Evolutionary conservation across 1,284 basidiomycete genomes (phyloP).

Genomic region (Malassezia nana): DNA sequence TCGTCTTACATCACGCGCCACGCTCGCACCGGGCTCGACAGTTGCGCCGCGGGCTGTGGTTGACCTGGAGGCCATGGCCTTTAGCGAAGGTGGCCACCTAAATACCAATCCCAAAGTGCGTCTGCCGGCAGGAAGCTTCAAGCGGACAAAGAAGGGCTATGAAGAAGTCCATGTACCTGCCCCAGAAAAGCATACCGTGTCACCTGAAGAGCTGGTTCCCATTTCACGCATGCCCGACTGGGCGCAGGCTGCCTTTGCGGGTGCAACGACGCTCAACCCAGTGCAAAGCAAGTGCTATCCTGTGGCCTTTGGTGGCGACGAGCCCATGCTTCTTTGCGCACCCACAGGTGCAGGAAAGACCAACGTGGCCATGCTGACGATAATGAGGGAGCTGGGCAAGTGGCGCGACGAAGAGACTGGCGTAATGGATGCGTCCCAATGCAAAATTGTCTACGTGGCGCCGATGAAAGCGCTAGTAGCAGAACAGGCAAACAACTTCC

Average conservation of each 20-base stretch:
- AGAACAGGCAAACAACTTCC: constrained; percentile 45
- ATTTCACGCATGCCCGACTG: constrained; percentile 70
- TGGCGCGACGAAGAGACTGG: constrained; percentile 64
- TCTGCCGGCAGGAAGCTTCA: constrained; percentile 93
- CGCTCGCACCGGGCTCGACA: constrained; percentile 74
- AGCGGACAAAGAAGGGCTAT: constrained; percentile 88
- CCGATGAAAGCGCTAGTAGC: constrained; percentile 66
- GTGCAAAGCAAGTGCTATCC: constrained; percentile 64
- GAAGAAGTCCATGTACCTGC: constrained; percentile 97
- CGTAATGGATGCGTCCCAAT: constrained; percentile 73
- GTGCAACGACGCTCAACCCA: constrained; percentile 71
- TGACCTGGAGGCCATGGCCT: constrained; percentile 89
- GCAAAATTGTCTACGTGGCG: constrained; percentile 97
- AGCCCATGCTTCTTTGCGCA: constrained; percentile 89
- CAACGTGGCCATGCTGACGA: constrained; percentile 82
- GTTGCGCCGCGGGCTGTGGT: constrained; percentile 70
- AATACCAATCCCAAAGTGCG: constrained; percentile 99
- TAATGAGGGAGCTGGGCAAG: constrained; percentile 42
- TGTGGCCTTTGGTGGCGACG: constrained; percentile 77
- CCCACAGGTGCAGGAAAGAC: constrained; percentile 99
- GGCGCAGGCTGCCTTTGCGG: constrained; percentile 54
- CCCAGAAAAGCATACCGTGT: constrained; percentile 63
- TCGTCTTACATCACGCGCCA: constrained; percentile 70
- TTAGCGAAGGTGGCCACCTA: constrained; percentile 85
- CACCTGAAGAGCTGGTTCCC: constrained; percentile 62